A percentile compares a stretch with the other conserved stretches of the same genome.
Conservation (phyloP, 2,329 filamentous ascomycete genomes). For the Paramyrothecium sp. region DNA sequence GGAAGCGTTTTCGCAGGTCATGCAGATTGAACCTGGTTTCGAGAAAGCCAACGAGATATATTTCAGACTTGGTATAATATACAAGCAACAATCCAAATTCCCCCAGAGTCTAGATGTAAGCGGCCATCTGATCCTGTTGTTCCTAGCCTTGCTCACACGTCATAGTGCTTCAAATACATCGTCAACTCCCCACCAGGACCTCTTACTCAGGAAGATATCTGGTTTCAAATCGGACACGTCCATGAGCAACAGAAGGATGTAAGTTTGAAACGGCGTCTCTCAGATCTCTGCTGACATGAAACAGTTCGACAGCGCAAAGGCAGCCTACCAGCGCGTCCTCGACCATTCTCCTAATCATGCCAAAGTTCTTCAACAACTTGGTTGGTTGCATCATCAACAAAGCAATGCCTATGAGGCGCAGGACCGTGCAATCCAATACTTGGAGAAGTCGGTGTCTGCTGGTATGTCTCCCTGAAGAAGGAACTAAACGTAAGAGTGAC, state of each 20-base stretch:
- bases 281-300: slow-evolving; percentile 28
- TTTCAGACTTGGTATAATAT: slow-evolving; percentile 98
- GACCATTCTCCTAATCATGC: slow-evolving; percentile 95
- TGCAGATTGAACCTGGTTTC: slow-evolving; percentile 97
- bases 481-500: not conserved
- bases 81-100: slow-evolving; percentile 97
- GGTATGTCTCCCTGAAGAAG: slow-evolving; percentile 53
- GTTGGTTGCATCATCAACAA: slow-evolving; percentile 96
- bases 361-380: slow-evolving; percentile 96
- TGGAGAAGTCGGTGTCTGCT: slow-evolving; percentile 93
- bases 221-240: slow-evolving; percentile 99
- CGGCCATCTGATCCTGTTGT: slow-evolving; percentile 4
- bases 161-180: slow-evolving; percentile 96
- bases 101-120: slow-evolving; percentile 84
- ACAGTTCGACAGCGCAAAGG: slow-evolving; percentile 92
- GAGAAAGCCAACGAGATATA: slow-evolving; percentile 99
- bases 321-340: slow-evolving; percentile 87
- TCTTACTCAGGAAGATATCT: slow-evolving; percentile 95
- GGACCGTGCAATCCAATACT: slow-evolving; percentile 92
- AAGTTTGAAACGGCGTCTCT: slow-evolving; percentile 39
- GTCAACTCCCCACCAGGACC: slow-evolving; percentile 89
- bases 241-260: slow-evolving; percentile 99
- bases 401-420: slow-evolving; percentile 89
- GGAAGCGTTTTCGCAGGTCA: slow-evolving; percentile 96
- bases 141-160: slow-evolving; percentile 3